Conservation (phyloP, 495 filamentous ascomycete species). For the Xylaria palmicola region DNA sequence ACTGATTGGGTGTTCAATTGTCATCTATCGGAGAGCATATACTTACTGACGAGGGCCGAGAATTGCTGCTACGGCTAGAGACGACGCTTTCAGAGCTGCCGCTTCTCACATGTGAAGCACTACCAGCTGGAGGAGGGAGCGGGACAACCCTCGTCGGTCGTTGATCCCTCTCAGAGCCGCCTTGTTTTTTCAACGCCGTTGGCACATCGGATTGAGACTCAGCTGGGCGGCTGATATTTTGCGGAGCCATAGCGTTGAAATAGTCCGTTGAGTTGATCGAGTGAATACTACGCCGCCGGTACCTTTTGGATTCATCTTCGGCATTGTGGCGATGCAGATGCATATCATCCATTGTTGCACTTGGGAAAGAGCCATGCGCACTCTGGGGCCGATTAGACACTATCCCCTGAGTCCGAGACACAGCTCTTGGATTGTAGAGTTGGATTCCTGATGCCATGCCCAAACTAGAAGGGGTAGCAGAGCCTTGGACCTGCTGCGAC, state of each 20-base stretch:
- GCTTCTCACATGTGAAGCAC: slow-evolving; percentile 28
- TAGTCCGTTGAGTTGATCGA: slow-evolving; percentile 68
- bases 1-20: slow-evolving; percentile 43
- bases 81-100: slow-evolving; percentile 46
- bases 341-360: slow-evolving; percentile 53
- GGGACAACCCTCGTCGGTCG: slow-evolving; percentile 28
- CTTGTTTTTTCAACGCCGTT: slow-evolving; percentile 30
- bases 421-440: slow-evolving; percentile 37
- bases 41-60: slow-evolving; percentile 50
- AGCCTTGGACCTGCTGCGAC: slow-evolving; percentile 28
- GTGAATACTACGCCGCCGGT: slow-evolving; percentile 80
- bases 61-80: slow-evolving; percentile 44
- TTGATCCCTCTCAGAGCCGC: slow-evolving; percentile 35
- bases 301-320: slow-evolving; percentile 69
- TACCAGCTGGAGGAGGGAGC: slow-evolving; percentile 20
- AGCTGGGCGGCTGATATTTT: slow-evolving; percentile 37
- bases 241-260: slow-evolving; percentile 40
- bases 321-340: slow-evolving; percentile 43
- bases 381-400: slow-evolving; percentile 46
- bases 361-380: slow-evolving; percentile 35
- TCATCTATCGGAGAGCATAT: slow-evolving; percentile 10
- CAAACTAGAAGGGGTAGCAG: slow-evolving; percentile 33
- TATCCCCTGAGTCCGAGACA: slow-evolving; percentile 29
- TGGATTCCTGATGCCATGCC: slow-evolving; percentile 43
- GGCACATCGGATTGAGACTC: slow-evolving; percentile 40